These are phyloP conservation scores for Chrysoporthe deuterocubensis DNA, from an alignment of 2,329 filamentous ascomycete genomes.

Conservation along the genomic window DNA sequence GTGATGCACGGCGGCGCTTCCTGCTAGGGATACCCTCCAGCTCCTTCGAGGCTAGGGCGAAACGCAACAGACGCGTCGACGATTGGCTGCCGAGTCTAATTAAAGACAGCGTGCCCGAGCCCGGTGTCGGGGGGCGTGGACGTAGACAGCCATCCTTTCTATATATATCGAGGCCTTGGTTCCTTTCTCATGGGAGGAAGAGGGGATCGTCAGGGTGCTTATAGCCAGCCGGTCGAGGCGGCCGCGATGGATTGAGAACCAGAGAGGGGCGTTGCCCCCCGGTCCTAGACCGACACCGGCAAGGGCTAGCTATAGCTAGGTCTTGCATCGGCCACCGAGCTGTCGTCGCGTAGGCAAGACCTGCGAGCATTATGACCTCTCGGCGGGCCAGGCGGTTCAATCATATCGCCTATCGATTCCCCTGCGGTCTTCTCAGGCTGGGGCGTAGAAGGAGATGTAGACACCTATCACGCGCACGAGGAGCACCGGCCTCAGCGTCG, in stretches of 20 bases:
- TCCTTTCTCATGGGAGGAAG: not conserved
- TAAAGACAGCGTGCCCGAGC: constrained; percentile 18
- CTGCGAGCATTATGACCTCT: not conserved
- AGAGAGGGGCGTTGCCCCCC: not conserved
- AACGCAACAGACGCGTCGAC: constrained; percentile 21
- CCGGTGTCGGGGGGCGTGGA: constrained; percentile 19
- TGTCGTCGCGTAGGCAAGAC: not conserved
- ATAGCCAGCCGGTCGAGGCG: not conserved
- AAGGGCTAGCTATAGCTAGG: not conserved
- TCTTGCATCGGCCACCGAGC: not conserved
- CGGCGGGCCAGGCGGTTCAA: not conserved
- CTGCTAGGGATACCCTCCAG: not conserved
- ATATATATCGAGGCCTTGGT: not conserved
- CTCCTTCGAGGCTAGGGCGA: constrained; percentile 12
- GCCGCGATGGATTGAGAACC: not conserved
- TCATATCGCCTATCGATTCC: not conserved
- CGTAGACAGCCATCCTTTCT: constrained; percentile 3
- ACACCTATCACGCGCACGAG: not conserved
- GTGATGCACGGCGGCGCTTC: constrained; percentile 3
- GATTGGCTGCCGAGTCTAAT: constrained; percentile 21
- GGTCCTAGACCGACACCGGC: not conserved
- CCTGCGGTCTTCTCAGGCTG: no score
- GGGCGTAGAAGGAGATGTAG: not conserved
- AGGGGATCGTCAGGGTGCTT: not conserved
- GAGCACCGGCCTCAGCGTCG: not conserved